Evolutionary conservation across 805 yeast species (phyloP), one percentile per base, ranked within the genome.

Genomic region (Pichia kluyveri): DNA sequence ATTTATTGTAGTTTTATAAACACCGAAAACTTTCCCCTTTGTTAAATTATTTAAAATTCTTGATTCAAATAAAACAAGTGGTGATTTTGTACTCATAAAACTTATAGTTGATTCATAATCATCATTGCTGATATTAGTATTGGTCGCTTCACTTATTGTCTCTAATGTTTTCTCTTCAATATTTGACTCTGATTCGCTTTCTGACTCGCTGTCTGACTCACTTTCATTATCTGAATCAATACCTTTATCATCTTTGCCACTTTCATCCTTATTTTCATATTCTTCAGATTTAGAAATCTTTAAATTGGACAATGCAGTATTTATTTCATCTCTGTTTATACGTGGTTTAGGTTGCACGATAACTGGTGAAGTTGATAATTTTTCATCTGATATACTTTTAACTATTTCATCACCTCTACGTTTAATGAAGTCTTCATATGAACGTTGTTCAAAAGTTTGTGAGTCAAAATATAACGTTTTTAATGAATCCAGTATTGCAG

Each of bases 61-160:
- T 0, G 87, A 77, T 49, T 73, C 69, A 60, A 83, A 82, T 40
- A 77, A 67, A 1, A 86, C 71, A 46, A 67, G 77, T 0, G 96
- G 89, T 0, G 95, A 80, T 55, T 80, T 77, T 0, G 91, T 81
- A 48, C 83, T 79, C 51, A 84, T 58, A 57, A 73, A 79, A 57
- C 83, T 75, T 37, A 72, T 64, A 28, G 65, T 62, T 26, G 67
- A 59, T 34, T 61, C 72, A 17, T 48, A 48, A 59, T 66, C 15
- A 10, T 43, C 46, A 15, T 36, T 23, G 26, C 7, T 23, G 26
- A 1, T 23, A 23, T 23, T 23, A 6, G 26, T 23, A 23, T 23
- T 4, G 6, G 26, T 23, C 6, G 5, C 26, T 6, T 23, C 26
- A 23, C 1, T 23, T 23, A 23, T 23, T 23, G 26, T 23, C 27